These are phyloP conservation scores for Lactifluus subvellereus DNA, from an alignment of 768 basidiomycete genomes.

Conservation along the genomic window DNA sequence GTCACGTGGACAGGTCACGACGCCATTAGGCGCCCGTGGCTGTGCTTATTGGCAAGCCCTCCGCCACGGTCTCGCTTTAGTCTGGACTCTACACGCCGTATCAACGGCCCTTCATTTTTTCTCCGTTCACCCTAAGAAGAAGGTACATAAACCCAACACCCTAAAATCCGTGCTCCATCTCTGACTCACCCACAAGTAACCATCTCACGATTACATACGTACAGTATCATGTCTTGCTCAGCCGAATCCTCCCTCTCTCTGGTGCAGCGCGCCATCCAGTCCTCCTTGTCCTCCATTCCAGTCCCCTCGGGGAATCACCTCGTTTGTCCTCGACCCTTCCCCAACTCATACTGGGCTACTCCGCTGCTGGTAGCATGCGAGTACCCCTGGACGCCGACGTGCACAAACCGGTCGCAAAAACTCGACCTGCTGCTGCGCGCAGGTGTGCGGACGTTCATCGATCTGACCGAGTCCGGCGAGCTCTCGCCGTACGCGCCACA, in stretches of 20 bases:
- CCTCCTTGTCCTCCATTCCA: slow-evolving; percentile 7
- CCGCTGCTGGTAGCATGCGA: slow-evolving; percentile 70
- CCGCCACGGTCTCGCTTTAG: neutral
- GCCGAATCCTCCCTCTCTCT: slow-evolving; percentile 2
- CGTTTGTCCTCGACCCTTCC: slow-evolving; percentile 49
- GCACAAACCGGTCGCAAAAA: slow-evolving; percentile 42
- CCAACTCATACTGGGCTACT: slow-evolving; percentile 85
- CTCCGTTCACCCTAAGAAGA: neutral
- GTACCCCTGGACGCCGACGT: slow-evolving; percentile 66
- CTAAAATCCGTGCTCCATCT: neutral
- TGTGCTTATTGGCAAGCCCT: neutral
- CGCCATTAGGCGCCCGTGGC: neutral
- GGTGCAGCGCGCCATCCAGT: neutral
- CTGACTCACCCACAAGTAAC: neutral
- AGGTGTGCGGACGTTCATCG: slow-evolving; percentile 76
- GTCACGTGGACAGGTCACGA: neutral
- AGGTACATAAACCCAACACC: slow-evolving; percentile 4
- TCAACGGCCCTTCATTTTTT: neutral
- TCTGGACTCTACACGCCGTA: neutral
- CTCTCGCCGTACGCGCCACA: slow-evolving; percentile 57
- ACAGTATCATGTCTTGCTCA: neutral
- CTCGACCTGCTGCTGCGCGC: slow-evolving; percentile 65
- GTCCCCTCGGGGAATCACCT: slow-evolving; percentile 4
- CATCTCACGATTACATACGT: neutral
- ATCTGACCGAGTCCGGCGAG: slow-evolving; percentile 78